Evolutionary conservation across 441 rosid genomes (phyloP), one percentile per base, ranked within the genome.

Genomic region (Gossypium gossypioides): DNA sequence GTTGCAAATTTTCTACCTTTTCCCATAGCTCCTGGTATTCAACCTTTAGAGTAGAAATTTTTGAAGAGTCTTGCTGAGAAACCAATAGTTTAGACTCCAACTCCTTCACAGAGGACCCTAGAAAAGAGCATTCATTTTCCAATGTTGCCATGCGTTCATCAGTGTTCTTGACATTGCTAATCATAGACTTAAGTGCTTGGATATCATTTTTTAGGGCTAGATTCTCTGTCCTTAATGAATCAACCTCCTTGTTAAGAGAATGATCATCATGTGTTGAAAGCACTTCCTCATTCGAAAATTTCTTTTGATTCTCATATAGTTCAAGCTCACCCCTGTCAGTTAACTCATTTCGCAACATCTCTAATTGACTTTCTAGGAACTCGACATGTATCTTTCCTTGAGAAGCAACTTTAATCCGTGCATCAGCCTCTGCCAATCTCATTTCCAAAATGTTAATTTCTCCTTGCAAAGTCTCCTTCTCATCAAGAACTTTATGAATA

Each of bases 381-480:
- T 88, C 89, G 37, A 83, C 92, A 8, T 83, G 89, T 76, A 83
- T 74, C 85, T 92, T 95, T 81, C 87, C 93, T 69, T 85, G 91
- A 51, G 92, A 82, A 79, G 96, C 88, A 72, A 85, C 83, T 83
- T 79, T 83, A 72, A 95, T 86, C 75, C 83, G 84, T 16, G 91
- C 97, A 83, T 91, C 97, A 78, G 91, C 89, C 83, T 92, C 97
- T 13, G 91, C 86, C 82, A 92, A 63, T 81, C 78, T 89, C 90
- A 81, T 84, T 79, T 91, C 91, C 74, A 95, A 72, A 51, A 37
- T 82, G 74, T 72, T 86, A 42, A 91, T 88, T 80, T 92, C 95
- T 73, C 91, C 87, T 67, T 88, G 97, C 79, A 92, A 76, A 3
- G 85, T 76, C 79, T 89, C 90, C 77, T 92, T 92, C 83, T 95